Percentiles rank a stretch among this genome's conserved stretches.
These are phyloP conservation scores for Epichloe gansuensis DNA, from an alignment of 2,329 filamentous ascomycete species.

Conservation along the genomic window DNA sequence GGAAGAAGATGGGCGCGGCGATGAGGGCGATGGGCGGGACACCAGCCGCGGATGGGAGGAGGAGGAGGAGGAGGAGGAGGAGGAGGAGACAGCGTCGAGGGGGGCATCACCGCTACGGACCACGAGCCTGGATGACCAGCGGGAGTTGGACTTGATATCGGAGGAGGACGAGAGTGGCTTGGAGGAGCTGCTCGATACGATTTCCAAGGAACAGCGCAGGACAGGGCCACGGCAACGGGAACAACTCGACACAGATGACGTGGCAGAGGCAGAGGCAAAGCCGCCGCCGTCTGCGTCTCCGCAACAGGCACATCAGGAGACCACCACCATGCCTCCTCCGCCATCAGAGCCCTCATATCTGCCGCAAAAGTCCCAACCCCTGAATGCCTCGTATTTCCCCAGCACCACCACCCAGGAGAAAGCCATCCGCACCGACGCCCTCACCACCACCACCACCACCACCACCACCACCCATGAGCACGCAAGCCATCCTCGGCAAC, in stretches of 20 bases:
- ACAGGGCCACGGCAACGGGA: conserved; percentile 1
- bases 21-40: neutral
- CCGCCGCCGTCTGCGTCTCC: neutral
- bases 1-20: neutral
- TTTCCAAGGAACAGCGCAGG: conserved; percentile 7
- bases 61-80: neutral
- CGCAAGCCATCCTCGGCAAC: conserved; percentile 40
- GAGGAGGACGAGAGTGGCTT: conserved; percentile 17
- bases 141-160: conserved; percentile 10
- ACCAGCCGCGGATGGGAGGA: neutral
- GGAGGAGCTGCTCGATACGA: conserved; percentile 8
- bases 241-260: neutral
- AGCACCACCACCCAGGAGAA: neutral
- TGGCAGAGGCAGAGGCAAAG: neutral
- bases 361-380: neutral
- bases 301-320: neutral
- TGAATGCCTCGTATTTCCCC: neutral
- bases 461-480: conserved; percentile 24
- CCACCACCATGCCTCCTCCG: conserved; percentile 4
- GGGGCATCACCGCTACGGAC: neutral
- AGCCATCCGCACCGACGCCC: neutral
- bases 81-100: neutral
- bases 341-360: neutral
- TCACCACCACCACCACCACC: conserved; percentile 5
- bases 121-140: neutral